Base-by-base conservation (phyloP, 1,284 basidiomycete genomes). In the Ceratobasidium papillatum region DNA sequence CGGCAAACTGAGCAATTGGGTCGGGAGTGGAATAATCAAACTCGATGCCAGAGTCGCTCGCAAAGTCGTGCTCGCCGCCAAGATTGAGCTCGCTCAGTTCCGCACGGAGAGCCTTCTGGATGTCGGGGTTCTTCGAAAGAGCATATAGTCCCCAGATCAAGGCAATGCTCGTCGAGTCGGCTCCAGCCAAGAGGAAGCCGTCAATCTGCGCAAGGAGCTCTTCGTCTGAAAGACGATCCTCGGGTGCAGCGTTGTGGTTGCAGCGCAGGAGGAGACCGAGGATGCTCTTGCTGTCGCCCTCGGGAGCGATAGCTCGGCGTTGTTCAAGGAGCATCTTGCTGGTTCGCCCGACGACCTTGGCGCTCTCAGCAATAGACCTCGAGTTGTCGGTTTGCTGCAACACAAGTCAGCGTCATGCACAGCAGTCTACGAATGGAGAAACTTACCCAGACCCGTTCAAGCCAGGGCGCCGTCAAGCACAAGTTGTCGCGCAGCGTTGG, bases 141-240 rank as follows among this genome's bases (percentile, higher is more conserved):
- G 87, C 86, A 80, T 90, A 90, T 0, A 94, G 82, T 74, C 87
- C 88, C 93, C 93, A 95, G 3, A 90, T 87, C 0, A 92, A 83
- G 0, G 90, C 89, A 0, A 88, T 89, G 0, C 84, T 82, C 0
- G 86, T 86, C 3, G 87, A 90, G 79, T 91, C 90, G 81, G 90
- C 86, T 22, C 89, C 88, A 1, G 88, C 88, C n/a, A 88, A 85
- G 61, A 94, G 86, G 80, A 94, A 92, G 0, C 91, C 94, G 8
- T 90, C 89, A 76, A 94, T 92, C 80, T 94, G 92, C 75, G 87
- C 91, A 32, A 90, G 82, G 2, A 92, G 88, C 79, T 94, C 92
- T 17, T 85, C 83, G 54, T 88, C 86, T 8, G 87, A 86, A 84
- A 94, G 86, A 27, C 84, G 84, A 79, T 91, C 87, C 0, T 83